A percentile compares a stretch with the other conserved stretches of the same genome.
Conservation (phyloP, 192 early-diverging fungal genomes). For the Haplosporangium gracile region DNA sequence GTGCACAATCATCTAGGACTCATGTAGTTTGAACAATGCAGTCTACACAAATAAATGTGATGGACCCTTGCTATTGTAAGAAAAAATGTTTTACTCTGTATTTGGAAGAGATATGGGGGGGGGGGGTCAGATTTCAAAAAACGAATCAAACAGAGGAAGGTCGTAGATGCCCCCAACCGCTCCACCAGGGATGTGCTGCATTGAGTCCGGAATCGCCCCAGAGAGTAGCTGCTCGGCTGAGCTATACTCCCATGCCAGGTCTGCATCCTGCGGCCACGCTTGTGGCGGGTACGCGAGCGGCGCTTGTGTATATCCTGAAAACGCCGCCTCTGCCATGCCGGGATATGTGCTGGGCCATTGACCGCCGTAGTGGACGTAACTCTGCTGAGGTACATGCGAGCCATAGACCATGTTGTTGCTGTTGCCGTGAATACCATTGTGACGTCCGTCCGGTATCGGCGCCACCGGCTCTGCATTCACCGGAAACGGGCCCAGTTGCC, state of each 20-base stretch:
- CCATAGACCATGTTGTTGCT: background rate
- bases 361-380: no score
- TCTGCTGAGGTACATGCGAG: background rate
- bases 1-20: no score
- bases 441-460: background rate
- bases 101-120: no score
- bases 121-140: background rate
- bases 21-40: no score
- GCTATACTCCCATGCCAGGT: background rate
- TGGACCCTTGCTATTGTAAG: no score
- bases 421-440: background rate
- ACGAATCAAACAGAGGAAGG: background rate
- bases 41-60: no score
- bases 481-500: background rate
- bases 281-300: no score
- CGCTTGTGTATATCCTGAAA: no score
- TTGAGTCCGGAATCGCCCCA: slow-evolving; percentile 5
- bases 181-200: slow-evolving; percentile 6
- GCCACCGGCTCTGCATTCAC: background rate
- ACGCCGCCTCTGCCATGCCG: no score
- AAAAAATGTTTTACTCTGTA: no score
- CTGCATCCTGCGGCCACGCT: slow-evolving; percentile 3
- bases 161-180: slow-evolving; percentile 6
- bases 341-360: no score
- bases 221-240: slow-evolving; percentile 8